A percentile compares a stretch with the other conserved stretches of the same genome.
Conservation (phyloP, 768 basidiomycete genomes). For the Candolleomyces eurysporus region DNA sequence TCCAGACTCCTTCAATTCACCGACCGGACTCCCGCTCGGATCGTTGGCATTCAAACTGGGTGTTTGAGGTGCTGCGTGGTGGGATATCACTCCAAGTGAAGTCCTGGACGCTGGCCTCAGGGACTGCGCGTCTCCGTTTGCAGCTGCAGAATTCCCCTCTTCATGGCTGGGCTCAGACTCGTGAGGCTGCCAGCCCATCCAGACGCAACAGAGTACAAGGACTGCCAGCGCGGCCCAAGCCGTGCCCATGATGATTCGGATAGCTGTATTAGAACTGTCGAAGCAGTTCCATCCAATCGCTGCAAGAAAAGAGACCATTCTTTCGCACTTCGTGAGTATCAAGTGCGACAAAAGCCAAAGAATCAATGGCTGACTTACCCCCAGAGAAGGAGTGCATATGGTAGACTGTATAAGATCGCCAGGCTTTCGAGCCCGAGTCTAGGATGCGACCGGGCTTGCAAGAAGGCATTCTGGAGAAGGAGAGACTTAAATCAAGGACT, state of each 20-base stretch:
- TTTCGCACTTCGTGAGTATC: not conserved
- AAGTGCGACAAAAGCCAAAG: not conserved
- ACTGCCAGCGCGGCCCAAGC: conserved; percentile 8
- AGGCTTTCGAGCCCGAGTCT: conserved; percentile 18
- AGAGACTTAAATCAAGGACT: conserved; percentile 15
- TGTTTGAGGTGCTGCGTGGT: no score
- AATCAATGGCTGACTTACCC: conserved; percentile 16
- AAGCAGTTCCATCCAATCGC: conserved; percentile 27
- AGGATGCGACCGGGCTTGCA: conserved; percentile 2
- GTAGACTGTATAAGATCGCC: conserved; percentile 25
- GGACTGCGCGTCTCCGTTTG: no score
- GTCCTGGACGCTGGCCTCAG: no score
- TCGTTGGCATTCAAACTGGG: no score
- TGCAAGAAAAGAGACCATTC: conserved; percentile 23
- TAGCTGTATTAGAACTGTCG: conserved; percentile 13
- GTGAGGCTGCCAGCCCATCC: conserved; percentile 1
- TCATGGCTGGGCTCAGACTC: no score
- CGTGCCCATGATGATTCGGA: conserved; percentile 14
- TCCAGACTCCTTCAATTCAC: no score
- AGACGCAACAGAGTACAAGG: conserved; percentile 23
- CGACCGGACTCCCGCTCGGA: no score
- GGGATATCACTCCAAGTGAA: no score
- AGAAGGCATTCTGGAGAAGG: conserved; percentile 17
- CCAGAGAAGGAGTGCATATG: conserved; percentile 27
- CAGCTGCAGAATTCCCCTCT: no score